phyloP scores from a whole-genome alignment of 2,329 filamentous ascomycete genomes.

The Didymella keratinophila region DNA sequence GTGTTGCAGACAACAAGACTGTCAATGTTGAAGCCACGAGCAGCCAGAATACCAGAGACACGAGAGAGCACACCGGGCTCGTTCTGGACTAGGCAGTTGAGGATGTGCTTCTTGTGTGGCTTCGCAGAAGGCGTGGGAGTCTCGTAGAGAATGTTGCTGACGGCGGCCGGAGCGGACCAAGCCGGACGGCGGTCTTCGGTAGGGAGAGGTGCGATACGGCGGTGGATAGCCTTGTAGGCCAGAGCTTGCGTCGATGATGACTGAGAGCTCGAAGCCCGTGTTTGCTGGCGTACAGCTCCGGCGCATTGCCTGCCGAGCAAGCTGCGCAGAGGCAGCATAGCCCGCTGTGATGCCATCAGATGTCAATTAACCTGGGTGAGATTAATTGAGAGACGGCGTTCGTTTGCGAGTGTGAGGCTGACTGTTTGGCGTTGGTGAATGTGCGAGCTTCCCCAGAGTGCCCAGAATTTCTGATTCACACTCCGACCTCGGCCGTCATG shows the following conservation, averaged over 20 bases:
- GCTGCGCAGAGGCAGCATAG: slow-evolving; percentile 51
- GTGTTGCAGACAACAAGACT: slow-evolving; percentile 97
- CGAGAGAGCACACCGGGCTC: slow-evolving; percentile 97
- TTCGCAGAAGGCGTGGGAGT: slow-evolving; percentile 83
- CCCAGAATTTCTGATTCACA: slow-evolving; percentile 16
- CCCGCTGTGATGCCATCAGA: slow-evolving; percentile 55
- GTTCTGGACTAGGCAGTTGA: slow-evolving; percentile 99
- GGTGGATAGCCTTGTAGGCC: slow-evolving; percentile 95
- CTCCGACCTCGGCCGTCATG: slow-evolving; percentile 18
- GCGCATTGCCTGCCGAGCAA: slow-evolving; percentile 41
- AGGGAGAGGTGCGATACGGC: slow-evolving; percentile 85
- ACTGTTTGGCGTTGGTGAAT: slow-evolving; percentile 4
- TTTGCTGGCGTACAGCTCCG: slow-evolving; percentile 40
- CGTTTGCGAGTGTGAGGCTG: not conserved
- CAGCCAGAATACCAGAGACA: slow-evolving; percentile 93
- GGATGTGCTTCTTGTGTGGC: slow-evolving; percentile 90
- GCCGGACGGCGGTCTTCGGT: slow-evolving; percentile 77
- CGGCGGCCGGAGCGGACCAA: slow-evolving; percentile 89
- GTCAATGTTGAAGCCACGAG: slow-evolving; percentile 98
- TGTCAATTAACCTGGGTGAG: slow-evolving; percentile 19
- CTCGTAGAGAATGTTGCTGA: slow-evolving; percentile 99
- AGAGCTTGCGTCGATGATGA: slow-evolving; percentile 85
- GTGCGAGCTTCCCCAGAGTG: slow-evolving; percentile 16
- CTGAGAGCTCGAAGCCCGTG: slow-evolving; percentile 51
- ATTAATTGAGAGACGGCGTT: slow-evolving; percentile 30